Base-by-base conservation (phyloP, 495 filamentous ascomycete species). In the Penicillium macrosclerotiorum region DNA sequence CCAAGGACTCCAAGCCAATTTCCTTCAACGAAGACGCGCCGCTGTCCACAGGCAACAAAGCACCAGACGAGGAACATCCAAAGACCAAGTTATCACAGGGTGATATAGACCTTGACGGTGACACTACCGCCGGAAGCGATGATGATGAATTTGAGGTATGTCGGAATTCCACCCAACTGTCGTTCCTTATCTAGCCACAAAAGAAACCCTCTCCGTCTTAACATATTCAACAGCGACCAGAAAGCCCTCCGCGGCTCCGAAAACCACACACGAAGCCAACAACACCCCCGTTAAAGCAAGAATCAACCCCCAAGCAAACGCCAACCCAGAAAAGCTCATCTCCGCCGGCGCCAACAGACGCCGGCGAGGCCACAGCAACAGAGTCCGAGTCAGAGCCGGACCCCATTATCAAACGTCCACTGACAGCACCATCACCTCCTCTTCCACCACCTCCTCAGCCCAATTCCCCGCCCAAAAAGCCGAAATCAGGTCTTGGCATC, bases 121-220 rank as follows among this genome's bases (percentile, higher is more conserved):
- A 60, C 9, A 29, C 47, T 19, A 53, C 49, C 8, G 43, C 59
- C 5, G 65, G 51, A 22, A 62, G 54, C 12, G 63, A 61, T 4
- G 55, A 51, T 24, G 63, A 63, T 34, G 68, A 69, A 53, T 72
- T 73, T 33, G 59, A 71, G 62, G 69, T 71, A 61, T 23, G 60
- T 39, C 3, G 11, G 14, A 25, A 23, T 12, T n/a, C n/a, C n/a
- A n/a, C n/a, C n/a, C n/a, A 31, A 14, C 12, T 4, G 16, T 36
- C 20, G 25, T 36, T 37, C 25, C 19, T 7, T 14, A 1, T 25
- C 3, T 20, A 30, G 24, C 19, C 5, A 4, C 29, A 19, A 26
- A 11, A 29, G 8, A n/a, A n/a, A n/a, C n/a, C n/a, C n/a, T 44
- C 22, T 24, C 19, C 6, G 39, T 43, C 11, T 49, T 52, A 37